Evolutionary conservation across 495 filamentous ascomycete species (phyloP).

Genomic region (Xylaria telfairii): DNA sequence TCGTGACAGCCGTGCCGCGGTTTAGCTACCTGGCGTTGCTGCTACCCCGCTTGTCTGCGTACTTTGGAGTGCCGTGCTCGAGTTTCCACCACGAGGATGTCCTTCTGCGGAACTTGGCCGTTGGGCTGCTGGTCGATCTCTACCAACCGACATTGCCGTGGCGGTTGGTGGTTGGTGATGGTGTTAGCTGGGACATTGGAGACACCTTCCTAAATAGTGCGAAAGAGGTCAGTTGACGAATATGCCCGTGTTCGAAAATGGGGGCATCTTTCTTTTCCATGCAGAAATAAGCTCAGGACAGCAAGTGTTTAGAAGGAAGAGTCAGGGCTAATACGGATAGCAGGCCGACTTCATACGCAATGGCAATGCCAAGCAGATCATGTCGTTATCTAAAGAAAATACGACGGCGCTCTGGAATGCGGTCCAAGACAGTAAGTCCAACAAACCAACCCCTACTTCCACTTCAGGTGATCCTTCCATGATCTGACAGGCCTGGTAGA

Average conservation of each 20-base stretch:
- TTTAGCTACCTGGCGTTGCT: constrained; percentile 78
- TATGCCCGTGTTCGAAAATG: neutral
- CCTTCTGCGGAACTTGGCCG: constrained; percentile 71
- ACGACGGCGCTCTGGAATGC: constrained; percentile 86
- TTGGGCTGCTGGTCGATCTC: constrained; percentile 89
- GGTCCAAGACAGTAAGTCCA: constrained; percentile 72
- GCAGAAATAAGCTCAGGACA: neutral
- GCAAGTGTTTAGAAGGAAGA: neutral
- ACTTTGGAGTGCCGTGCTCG: constrained; percentile 72
- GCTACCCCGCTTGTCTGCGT: constrained; percentile 76
- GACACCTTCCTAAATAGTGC: constrained; percentile 94
- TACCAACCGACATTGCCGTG: constrained; percentile 73
- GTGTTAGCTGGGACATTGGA: constrained; percentile 72
- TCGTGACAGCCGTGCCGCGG: constrained; percentile 65
- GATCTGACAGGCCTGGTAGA: constrained; percentile 53
- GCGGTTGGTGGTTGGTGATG: constrained; percentile 67
- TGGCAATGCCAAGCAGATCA: constrained; percentile 89
- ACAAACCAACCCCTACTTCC: neutral
- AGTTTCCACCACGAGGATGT: constrained; percentile 87
- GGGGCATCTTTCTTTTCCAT: neutral
- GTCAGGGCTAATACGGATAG: constrained; percentile 16
- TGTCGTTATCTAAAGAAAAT: constrained; percentile 88
- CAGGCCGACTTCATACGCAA: constrained; percentile 89
- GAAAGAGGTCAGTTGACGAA: constrained; percentile 68
- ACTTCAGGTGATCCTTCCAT: neutral